Base-by-base conservation (phyloP, 2,329 filamentous ascomycete species). In the Apiospora arundinis region DNA sequence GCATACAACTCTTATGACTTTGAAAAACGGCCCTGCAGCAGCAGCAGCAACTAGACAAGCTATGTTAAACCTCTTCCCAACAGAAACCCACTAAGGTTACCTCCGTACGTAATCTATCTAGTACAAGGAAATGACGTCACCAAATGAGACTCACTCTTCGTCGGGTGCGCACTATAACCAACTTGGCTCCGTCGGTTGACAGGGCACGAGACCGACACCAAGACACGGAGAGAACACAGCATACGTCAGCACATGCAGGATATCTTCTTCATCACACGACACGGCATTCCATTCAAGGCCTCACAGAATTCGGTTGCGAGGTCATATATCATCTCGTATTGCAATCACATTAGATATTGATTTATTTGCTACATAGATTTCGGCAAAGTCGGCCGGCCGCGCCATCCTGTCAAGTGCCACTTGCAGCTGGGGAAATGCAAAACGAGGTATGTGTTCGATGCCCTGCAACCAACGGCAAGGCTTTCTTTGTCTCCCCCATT, bases 171-270 rank as follows among this genome's bases (percentile, higher is more conserved):
- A 18, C 32, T 45, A 1, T 4, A 63, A 40, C 56, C 56, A 63
- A 40, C 56, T n/a, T 63, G 56, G 32, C 18, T 40, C 4, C 32
- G 56, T n/a, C 56, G 56, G 56, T 23, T 40, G 32, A 63, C 9
- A 40, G 18, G 18, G 18, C 52, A 60, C 18, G 18, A 60, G 52
- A 60, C 52, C 11, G 56, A 63, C 18, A 40, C 56, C 56, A 32
- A 63, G 32, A 63, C 56, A 32, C 56, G 4, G 9, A 23, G 56
- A 32, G 56, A 63, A 32, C 56, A 63, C 56, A 63, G 56, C 32
- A 40, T 63, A 63, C 56, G 56, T 63, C 56, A 63, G 56, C 56
- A 63, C 56, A 63, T 63, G 56, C 56, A 63, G 28, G 32, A n/a
- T 32, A 32, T 9, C 14, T 21, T 63, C 32, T 63, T 40, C 56